These are phyloP conservation scores for Spencermartinsiella ligniputridi DNA, from an alignment of 1,139 yeast species.

Conservation along the genomic window DNA sequence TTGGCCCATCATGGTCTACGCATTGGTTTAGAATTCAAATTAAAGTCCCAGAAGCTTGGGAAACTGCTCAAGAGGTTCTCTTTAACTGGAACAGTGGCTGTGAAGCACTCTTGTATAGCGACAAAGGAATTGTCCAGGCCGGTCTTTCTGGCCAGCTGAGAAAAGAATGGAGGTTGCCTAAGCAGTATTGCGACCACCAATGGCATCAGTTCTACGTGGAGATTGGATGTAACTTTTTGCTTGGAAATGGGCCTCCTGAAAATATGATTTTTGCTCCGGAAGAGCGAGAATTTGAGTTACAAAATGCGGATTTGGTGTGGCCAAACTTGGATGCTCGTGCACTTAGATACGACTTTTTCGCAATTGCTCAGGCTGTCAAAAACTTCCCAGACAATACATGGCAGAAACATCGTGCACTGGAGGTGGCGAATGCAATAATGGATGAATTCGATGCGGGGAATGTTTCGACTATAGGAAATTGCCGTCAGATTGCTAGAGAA, in stretches of 20 bases:
- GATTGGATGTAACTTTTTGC: constrained; percentile 93
- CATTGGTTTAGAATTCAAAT: constrained; percentile 81
- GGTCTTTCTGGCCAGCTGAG: constrained; percentile 89
- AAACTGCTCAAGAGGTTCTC: constrained; percentile 44
- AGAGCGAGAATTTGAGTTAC: constrained; percentile 63
- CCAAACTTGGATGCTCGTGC: constrained; percentile 80
- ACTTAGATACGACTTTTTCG: constrained; percentile 74
- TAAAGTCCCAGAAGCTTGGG: constrained; percentile 49
- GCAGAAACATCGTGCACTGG: constrained; percentile 81
- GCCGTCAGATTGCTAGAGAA: constrained; percentile 63
- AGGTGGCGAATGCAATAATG: constrained; percentile 74
- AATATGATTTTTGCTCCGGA: constrained; percentile 27
- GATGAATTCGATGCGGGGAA: constrained; percentile 62
- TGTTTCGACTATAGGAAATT: constrained; percentile 43
- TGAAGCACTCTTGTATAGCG: constrained; percentile 76
- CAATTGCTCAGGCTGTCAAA: constrained; percentile 83
- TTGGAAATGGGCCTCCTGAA: constrained; percentile 69
- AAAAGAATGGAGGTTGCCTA: constrained; percentile 69
- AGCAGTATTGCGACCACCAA: constrained; percentile 42
- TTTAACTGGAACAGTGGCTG: constrained; percentile 84
- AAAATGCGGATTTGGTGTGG: constrained; percentile 69
- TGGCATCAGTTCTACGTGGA: constrained; percentile 68
- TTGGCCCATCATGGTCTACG: constrained; percentile 97
- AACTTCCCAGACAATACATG: constrained; percentile 68
- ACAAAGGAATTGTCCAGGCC: constrained; percentile 64